Conservation (phyloP, 2,329 filamentous ascomycete genomes). For the Aureobasidium namibiae region DNA sequence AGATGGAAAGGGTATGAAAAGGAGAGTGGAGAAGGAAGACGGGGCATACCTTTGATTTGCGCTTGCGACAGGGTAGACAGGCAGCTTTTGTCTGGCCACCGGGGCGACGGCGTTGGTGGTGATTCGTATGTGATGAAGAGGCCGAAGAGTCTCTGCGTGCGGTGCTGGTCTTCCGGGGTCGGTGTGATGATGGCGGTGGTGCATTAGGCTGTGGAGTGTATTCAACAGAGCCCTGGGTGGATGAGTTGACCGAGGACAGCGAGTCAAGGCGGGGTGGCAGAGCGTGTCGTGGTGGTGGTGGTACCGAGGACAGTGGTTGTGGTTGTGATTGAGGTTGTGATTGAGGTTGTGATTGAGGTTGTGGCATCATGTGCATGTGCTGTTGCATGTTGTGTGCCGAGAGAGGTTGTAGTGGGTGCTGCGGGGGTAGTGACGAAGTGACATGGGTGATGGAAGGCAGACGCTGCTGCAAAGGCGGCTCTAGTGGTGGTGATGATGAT, state of each 20-base stretch:
- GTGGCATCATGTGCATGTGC: neutral
- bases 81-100: slow-evolving; percentile 7
- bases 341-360: neutral
- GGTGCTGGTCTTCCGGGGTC: neutral
- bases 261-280: neutral
- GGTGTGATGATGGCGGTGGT: neutral
- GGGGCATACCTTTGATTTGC: slow-evolving; percentile 4
- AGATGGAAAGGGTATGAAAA: neutral
- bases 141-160: neutral
- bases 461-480: neutral
- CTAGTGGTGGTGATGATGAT: neutral
- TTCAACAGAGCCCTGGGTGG: neutral
- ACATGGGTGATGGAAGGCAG: neutral
- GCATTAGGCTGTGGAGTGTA: neutral
- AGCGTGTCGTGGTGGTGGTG: neutral
- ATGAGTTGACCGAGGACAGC: neutral
- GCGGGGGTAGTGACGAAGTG: neutral
- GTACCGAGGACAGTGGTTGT: neutral
- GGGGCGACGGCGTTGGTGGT: neutral
- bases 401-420: neutral
- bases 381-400: neutral
- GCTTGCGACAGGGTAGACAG: neutral
- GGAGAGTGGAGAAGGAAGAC: too few relatives aligned
- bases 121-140: neutral
- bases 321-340: neutral